phyloP scores from a whole-genome alignment of 345 rosid genomes.

The Eucalyptus viminalis region DNA sequence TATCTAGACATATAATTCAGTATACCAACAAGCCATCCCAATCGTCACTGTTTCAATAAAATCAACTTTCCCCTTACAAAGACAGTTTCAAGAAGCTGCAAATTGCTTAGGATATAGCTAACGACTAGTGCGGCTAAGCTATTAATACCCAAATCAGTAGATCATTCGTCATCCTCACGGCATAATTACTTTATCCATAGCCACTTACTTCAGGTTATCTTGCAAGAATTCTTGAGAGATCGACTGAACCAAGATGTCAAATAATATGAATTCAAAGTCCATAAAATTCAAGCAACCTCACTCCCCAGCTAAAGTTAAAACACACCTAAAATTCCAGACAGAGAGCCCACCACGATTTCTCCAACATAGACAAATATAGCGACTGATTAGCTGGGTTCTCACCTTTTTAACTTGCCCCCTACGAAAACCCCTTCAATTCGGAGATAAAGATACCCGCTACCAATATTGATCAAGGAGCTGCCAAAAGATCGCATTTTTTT shows the following conservation, averaged over 20 bases:
- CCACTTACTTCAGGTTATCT: too few relatives aligned
- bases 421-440: not conserved
- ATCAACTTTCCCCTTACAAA: not conserved
- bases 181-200: too few relatives aligned
- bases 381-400: not conserved
- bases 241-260: not conserved
- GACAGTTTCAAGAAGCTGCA: not conserved
- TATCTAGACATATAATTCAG: not conserved
- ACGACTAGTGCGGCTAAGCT: not conserved
- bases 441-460: not conserved
- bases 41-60: not conserved
- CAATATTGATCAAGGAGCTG: too few relatives aligned
- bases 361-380: not conserved
- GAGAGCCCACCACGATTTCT: not conserved
- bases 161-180: too few relatives aligned
- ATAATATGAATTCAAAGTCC: not conserved
- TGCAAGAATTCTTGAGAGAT: not conserved
- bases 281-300: not conserved
- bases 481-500: too few relatives aligned
- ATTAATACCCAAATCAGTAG: not conserved
- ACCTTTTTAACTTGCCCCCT: not conserved
- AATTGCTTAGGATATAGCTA: not conserved
- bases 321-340: too few relatives aligned
- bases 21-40: not conserved
- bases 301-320: not conserved